Conservation (phyloP, 805 yeast genomes). For the Priceomyces carsonii region DNA sequence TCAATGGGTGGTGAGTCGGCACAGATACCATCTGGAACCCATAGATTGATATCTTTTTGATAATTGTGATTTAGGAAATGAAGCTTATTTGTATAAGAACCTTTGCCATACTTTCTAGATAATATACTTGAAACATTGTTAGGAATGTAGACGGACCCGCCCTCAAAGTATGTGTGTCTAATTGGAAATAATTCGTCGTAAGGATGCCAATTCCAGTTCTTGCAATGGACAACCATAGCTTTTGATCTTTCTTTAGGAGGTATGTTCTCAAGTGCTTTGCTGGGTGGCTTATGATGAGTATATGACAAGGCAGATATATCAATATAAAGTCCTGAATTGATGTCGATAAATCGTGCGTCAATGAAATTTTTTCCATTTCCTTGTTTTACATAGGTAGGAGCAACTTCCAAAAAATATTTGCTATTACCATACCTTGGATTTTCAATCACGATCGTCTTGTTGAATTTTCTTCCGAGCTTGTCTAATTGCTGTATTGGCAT, state of each 20-base stretch:
- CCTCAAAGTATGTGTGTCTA: slow-evolving; percentile 38
- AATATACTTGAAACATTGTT: slow-evolving; percentile 31
- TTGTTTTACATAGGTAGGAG: slow-evolving; percentile 30
- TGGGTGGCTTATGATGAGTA: slow-evolving; percentile 23
- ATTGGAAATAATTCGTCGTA: slow-evolving; percentile 36
- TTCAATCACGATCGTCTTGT: slow-evolving; percentile 24
- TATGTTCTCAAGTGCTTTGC: slow-evolving; percentile 7
- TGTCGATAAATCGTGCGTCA: slow-evolving; percentile 39
- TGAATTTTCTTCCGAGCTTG: slow-evolving; percentile 23
- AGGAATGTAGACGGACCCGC: slow-evolving; percentile 36
- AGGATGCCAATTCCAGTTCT: slow-evolving; percentile 41
- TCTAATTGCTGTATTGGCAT: slow-evolving; percentile 26
- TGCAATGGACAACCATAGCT: slow-evolving; percentile 34
- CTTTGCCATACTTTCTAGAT: slow-evolving; percentile 31
- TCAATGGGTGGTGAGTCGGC: slow-evolving; percentile 24
- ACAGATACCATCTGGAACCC: slow-evolving; percentile 49
- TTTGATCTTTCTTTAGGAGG: slow-evolving; percentile 9
- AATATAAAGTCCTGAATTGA: slow-evolving; percentile 41
- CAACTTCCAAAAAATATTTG: slow-evolving; percentile 23
- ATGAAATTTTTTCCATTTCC: slow-evolving; percentile 44
- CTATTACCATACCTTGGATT: slow-evolving; percentile 33
- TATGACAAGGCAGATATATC: slow-evolving; percentile 44
- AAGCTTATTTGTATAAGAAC: slow-evolving; percentile 27
- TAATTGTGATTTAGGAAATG: slow-evolving; percentile 34
- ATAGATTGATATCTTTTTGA: slow-evolving; percentile 43